Evolutionary conservation across 495 filamentous ascomycete species (phyloP).

Genomic region (Penicillium taxi): DNA sequence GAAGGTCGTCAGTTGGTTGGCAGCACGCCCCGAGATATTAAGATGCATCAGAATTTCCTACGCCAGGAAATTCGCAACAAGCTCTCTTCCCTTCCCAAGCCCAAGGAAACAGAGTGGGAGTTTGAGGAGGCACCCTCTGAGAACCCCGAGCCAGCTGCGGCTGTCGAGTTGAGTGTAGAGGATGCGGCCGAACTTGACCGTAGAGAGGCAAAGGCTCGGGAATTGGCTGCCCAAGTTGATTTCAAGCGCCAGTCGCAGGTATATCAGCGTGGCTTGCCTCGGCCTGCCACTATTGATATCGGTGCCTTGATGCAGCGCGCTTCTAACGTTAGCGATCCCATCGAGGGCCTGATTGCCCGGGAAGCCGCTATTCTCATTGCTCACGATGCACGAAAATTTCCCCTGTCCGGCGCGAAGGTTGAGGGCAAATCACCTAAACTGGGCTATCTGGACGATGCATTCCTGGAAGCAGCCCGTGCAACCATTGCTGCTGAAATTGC

Average conservation of each 20-base stretch:
- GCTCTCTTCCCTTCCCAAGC: constrained; percentile 80
- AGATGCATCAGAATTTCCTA: constrained; percentile 61
- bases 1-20: constrained; percentile 56
- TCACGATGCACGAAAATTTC: constrained; percentile 70
- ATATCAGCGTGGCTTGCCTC: constrained; percentile 74
- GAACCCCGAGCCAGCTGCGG: constrained; percentile 50
- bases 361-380: constrained; percentile 75
- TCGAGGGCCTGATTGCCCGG: constrained; percentile 55
- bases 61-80: constrained; percentile 59
- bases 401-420: constrained; percentile 56
- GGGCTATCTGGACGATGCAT: constrained; percentile 60
- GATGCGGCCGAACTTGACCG: constrained; percentile 79
- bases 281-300: constrained; percentile 66
- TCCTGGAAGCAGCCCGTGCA: constrained; percentile 63
- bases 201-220: constrained; percentile 55
- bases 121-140: constrained; percentile 83
- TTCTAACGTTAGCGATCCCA: constrained; percentile 42
- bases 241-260: constrained; percentile 81
- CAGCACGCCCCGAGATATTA: constrained; percentile 71
- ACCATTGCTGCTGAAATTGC: constrained; percentile 68
- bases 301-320: constrained; percentile 57
- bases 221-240: constrained; percentile 68
- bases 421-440: constrained; percentile 53
- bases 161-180: constrained; percentile 56
- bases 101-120: constrained; percentile 86